Conservation (phyloP, 371 early-diverging fungal genomes). For the Lichtheimia ornata region DNA sequence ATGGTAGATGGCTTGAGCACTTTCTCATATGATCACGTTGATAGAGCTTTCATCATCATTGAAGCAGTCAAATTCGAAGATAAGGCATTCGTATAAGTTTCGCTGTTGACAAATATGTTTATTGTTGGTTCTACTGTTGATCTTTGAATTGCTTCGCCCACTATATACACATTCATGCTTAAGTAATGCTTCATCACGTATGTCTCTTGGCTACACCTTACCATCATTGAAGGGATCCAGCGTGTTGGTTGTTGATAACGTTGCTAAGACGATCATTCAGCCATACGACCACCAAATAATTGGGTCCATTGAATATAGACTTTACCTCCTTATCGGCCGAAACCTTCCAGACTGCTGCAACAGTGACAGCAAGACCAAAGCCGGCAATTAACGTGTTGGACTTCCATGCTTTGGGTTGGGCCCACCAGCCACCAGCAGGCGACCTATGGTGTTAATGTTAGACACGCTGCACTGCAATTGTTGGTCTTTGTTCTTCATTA, state of each 20-base stretch:
- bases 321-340: constrained; percentile 83
- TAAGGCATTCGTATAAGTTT: too few species aligned
- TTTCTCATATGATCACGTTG: too few species aligned
- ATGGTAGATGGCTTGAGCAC: too few species aligned
- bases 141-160: constrained; percentile 82
- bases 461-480: not conserved
- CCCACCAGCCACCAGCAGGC: constrained; percentile 91
- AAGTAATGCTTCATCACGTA: not conserved
- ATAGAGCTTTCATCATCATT: too few species aligned
- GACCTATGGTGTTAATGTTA: constrained; percentile 40
- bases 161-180: constrained; percentile 21
- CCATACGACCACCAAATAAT: too few species aligned
- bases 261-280: constrained; percentile 18
- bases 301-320: too few species aligned
- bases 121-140: constrained; percentile 18
- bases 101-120: too few species aligned
- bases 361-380: constrained; percentile 61
- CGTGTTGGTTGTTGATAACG: constrained; percentile 73
- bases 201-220: constrained; percentile 20
- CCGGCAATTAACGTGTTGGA: constrained; percentile 78
- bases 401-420: constrained; percentile 80
- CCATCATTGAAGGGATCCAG: constrained; percentile 85
- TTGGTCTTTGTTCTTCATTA: constrained; percentile 13
- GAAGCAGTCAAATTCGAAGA: too few species aligned
- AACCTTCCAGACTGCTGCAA: constrained; percentile 71